These are phyloP conservation scores for Apophysomyces ossiformis DNA, from an alignment of 371 early-diverging fungal species.

Conservation along the genomic window DNA sequence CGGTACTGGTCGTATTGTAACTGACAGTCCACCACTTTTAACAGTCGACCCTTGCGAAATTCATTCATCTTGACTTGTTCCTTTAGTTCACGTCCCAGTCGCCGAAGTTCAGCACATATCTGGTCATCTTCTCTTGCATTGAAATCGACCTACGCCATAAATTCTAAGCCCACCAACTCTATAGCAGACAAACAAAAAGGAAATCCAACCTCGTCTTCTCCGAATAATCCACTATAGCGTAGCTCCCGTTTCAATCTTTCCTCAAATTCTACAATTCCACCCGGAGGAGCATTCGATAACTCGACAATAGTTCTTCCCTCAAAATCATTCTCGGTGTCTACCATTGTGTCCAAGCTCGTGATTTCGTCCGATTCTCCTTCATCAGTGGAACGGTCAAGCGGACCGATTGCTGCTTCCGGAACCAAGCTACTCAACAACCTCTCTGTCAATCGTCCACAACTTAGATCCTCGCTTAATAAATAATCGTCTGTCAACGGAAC, in stretches of 20 bases:
- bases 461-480: constrained; percentile 40
- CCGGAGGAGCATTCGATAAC: constrained; percentile 19
- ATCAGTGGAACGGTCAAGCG: constrained; percentile 6
- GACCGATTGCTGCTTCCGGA: constrained; percentile 57
- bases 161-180: not conserved
- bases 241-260: constrained; percentile 84
- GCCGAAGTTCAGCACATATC: constrained; percentile 73
- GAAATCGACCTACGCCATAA: constrained; percentile 58
- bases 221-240: constrained; percentile 77
- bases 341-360: constrained; percentile 22
- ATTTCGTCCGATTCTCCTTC: constrained; percentile 29
- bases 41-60: constrained; percentile 66
- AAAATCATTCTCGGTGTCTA: constrained; percentile 15
- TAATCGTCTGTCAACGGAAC: constrained; percentile 14
- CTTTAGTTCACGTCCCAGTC: constrained; percentile 72
- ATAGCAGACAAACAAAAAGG: not conserved
- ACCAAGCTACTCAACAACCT: constrained; percentile 73
- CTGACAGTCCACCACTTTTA: constrained; percentile 72
- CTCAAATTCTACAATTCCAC: constrained; percentile 55
- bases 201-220: constrained; percentile 70
- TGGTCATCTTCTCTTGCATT: constrained; percentile 81
- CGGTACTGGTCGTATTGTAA: constrained; percentile 89
- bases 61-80: constrained; percentile 72
- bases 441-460: constrained; percentile 74
- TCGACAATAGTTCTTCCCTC: constrained; percentile 22